These are phyloP conservation scores for Sphagnum tenellum DNA, from an alignment of 225 moss, liverwort and hornwort genomes.

Conservation along the genomic window DNA sequence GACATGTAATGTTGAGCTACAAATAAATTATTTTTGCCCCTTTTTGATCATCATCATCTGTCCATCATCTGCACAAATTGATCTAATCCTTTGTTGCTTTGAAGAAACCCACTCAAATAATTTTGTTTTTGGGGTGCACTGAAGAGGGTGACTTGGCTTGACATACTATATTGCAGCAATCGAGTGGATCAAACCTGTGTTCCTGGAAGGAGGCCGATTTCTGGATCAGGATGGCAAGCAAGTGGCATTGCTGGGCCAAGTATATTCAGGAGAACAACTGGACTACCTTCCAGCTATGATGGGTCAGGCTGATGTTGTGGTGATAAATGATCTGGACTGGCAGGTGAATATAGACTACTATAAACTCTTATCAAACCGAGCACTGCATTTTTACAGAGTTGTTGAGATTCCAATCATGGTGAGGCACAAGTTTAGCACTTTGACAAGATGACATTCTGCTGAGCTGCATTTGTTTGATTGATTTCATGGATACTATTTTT, in stretches of 20 bases:
- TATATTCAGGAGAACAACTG: conserved; percentile 71
- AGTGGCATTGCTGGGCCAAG: conserved; percentile 71
- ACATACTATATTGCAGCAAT: conserved; percentile 32
- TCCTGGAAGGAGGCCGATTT: conserved; percentile 50
- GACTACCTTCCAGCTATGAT: conserved; percentile 65
- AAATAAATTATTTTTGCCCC: too few species aligned
- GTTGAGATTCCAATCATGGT: too few species aligned
- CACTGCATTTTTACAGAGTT: too few species aligned
- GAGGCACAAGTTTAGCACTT: too few species aligned
- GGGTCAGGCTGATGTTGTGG: conserved; percentile 59
- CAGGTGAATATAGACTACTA: conserved; percentile 26
- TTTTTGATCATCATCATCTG: neutral
- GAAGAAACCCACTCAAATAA: neutral
- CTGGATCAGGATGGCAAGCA: conserved; percentile 45
- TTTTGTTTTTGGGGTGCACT: neutral
- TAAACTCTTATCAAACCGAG: too few species aligned
- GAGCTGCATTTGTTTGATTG: too few species aligned
- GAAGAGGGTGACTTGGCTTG: neutral
- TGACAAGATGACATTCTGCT: too few species aligned
- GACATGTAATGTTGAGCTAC: conserved; percentile 34
- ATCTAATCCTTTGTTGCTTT: neutral
- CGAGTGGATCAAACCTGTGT: conserved; percentile 60
- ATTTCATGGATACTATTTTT: too few species aligned
- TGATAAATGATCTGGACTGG: conserved; percentile 89
- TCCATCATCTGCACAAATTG: neutral